A percentile compares a stretch with the other conserved stretches of the same genome.
phyloP scores from a whole-genome alignment of 192 early-diverging fungal species.

The Podila clonocystis region DNA sequence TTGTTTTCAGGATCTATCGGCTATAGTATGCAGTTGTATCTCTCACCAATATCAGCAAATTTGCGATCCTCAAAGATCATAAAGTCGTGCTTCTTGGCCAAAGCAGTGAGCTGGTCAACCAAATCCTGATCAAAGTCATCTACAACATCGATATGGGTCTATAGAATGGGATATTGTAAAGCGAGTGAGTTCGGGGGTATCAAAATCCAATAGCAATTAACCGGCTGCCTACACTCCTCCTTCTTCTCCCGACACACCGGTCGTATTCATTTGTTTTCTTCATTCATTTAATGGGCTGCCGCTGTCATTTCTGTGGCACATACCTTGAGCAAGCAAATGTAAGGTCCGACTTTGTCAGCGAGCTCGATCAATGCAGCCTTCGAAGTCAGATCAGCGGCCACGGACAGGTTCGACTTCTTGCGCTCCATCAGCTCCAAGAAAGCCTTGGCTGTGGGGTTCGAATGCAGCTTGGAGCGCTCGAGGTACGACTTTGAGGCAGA shows the following conservation, averaged over 20 bases:
- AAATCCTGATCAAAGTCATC: constrained; percentile 93
- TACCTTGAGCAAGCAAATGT: constrained; percentile 95
- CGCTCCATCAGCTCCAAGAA: constrained; percentile 87
- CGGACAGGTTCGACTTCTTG: constrained; percentile 91
- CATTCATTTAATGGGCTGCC: not conserved
- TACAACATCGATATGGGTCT: constrained; percentile 97
- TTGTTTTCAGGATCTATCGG: too few relatives aligned
- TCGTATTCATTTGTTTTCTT: not conserved
- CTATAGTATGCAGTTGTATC: not conserved
- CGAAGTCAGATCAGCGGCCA: constrained; percentile 90
- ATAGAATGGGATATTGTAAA: not conserved
- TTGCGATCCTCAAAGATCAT: constrained; percentile 99
- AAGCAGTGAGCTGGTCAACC: constrained; percentile 72
- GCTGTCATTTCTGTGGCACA: not conserved
- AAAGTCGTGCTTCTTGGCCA: constrained; percentile 91
- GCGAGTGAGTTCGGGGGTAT: not conserved
- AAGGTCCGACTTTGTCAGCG: constrained; percentile 91
- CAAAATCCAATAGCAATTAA: not conserved
- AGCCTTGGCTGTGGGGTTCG: constrained; percentile 78
- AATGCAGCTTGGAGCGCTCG: constrained; percentile 71
- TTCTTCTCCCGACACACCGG: too few relatives aligned
- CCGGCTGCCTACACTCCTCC: too few relatives aligned
- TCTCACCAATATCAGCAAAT: constrained; percentile 95
- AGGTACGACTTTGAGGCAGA: constrained; percentile 66
- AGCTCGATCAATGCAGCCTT: constrained; percentile 89